phyloP scores from a whole-genome alignment of 2,329 filamentous ascomycete species.

The Xylariaceae sp. region DNA sequence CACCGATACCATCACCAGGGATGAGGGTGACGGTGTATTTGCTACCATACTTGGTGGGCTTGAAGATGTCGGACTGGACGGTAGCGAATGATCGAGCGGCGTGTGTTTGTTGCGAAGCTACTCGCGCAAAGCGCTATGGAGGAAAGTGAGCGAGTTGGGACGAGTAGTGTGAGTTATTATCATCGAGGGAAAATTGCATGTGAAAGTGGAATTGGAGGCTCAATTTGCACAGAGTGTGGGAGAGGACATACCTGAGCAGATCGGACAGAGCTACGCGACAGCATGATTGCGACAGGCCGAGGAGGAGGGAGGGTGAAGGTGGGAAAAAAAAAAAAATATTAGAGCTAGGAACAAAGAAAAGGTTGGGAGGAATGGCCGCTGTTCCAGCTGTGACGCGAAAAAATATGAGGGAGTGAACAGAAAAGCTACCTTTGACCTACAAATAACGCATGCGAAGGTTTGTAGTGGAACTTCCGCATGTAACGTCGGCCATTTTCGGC shows the following conservation, averaged over 20 bases:
- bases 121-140: constrained; percentile 48
- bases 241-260: constrained; percentile 52
- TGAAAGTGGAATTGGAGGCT: constrained; percentile 12
- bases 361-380: too few species aligned
- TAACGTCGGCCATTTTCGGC: too few species aligned
- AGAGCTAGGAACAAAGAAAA: too few species aligned
- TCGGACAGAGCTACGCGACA: constrained; percentile 55
- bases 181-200: constrained; percentile 18
- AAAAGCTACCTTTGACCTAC: too few species aligned
- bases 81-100: constrained; percentile 66
- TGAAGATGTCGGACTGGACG: constrained; percentile 93
- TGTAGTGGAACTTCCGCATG: too few species aligned
- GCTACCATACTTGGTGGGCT: constrained; percentile 96
- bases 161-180: constrained; percentile 7
- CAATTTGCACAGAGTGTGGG: background rate
- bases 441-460: too few species aligned
- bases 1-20: constrained; percentile 97
- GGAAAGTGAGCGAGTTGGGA: constrained; percentile 23
- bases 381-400: too few species aligned
- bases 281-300: constrained; percentile 37
- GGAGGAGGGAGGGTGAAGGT: constrained; percentile 13
- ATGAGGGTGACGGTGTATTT: constrained; percentile 99
- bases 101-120: constrained; percentile 44
- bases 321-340: too few species aligned
- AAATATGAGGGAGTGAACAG: too few species aligned